Evolutionary conservation across 306 rosid species (phyloP).

Genomic region (Astragalus membranaceus): DNA sequence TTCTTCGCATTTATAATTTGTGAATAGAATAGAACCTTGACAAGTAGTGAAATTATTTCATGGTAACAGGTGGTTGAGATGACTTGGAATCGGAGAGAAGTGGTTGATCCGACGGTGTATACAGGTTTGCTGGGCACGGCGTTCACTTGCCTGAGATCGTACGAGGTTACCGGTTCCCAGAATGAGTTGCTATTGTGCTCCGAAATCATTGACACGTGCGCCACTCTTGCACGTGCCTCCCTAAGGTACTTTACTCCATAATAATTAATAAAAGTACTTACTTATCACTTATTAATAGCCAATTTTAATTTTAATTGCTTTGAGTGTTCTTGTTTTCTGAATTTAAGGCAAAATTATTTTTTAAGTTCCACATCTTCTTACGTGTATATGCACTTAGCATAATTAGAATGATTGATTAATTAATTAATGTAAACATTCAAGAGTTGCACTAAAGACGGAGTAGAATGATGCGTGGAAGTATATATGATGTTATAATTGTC

Average conservation of each 20-base stretch:
- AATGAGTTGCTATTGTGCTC: constrained; percentile 55
- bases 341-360: background rate
- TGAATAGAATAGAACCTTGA: background rate
- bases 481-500: background rate
- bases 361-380: background rate
- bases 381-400: background rate
- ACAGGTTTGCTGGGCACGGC: constrained; percentile 81
- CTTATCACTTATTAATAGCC: background rate
- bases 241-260: constrained; percentile 32
- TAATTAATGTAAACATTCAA: background rate
- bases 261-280: background rate
- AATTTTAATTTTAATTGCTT: too few relatives aligned
- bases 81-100: constrained; percentile 50
- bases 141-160: constrained; percentile 69
- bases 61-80: constrained; percentile 51
- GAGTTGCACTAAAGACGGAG: background rate
- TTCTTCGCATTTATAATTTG: background rate
- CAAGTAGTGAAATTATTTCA: too few relatives aligned
- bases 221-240: constrained; percentile 45
- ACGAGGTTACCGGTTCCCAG: constrained; percentile 44
- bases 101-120: constrained; percentile 64
- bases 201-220: constrained; percentile 56
- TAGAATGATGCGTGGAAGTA: background rate
- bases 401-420: background rate
- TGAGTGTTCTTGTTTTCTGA: background rate